phyloP scores from a whole-genome alignment of 148 eudicot species.

The Oxyria digyna region DNA sequence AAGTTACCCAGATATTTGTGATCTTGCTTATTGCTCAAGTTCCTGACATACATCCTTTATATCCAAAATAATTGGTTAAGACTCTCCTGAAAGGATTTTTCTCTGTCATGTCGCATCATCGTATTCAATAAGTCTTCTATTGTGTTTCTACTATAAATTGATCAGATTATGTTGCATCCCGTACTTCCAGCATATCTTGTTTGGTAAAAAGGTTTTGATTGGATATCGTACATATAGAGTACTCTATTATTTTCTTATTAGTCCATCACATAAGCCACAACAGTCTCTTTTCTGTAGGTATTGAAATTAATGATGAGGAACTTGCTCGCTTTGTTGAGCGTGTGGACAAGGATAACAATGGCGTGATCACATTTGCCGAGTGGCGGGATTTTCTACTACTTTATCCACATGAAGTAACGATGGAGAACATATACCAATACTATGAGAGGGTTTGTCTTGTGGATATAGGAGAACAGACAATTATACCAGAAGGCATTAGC shows the following conservation, averaged over 20 bases:
- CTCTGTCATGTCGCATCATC: conserved; percentile 64
- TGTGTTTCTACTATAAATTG: conserved; percentile 86
- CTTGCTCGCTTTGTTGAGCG: conserved; percentile 90
- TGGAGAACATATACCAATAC: conserved; percentile 78
- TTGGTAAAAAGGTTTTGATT: not conserved
- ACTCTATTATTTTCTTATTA: conserved; percentile 31
- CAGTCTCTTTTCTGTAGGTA: conserved; percentile 80
- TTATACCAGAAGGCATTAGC: conserved; percentile 80
- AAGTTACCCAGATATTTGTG: not conserved
- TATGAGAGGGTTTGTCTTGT: conserved; percentile 92
- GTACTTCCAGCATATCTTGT: conserved; percentile 59
- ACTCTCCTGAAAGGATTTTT: conserved; percentile 16
- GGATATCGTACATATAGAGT: conserved; percentile 18
- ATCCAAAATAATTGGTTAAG: not conserved
- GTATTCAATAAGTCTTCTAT: conserved; percentile 69
- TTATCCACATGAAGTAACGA: conserved; percentile 88
- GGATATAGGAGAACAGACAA: conserved; percentile 94
- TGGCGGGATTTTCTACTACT: conserved; percentile 96
- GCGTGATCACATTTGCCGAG: conserved; percentile 89
- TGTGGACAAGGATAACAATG: conserved; percentile 90
- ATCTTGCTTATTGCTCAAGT: not conserved
- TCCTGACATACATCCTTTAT: not conserved
- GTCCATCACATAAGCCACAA: conserved; percentile 75
- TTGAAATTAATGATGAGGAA: conserved; percentile 77
- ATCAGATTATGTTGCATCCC: conserved; percentile 67